Conservation (phyloP, 495 filamentous ascomycete species). For the Lasiosphaeria hispida region DNA sequence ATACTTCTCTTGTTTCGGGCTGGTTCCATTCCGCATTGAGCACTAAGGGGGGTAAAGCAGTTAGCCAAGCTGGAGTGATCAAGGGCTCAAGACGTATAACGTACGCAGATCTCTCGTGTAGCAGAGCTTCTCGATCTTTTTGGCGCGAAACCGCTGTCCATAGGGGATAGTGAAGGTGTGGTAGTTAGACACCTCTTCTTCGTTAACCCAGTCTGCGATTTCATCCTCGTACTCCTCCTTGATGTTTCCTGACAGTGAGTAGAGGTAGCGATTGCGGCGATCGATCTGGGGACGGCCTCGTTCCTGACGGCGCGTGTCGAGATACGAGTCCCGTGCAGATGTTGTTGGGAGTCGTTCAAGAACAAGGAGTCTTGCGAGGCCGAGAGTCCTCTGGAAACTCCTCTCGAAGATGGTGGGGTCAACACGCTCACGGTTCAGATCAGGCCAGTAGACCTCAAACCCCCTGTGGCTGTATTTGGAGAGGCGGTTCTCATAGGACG, state of each 20-base stretch:
- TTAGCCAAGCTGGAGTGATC: background rate
- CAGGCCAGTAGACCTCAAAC: slow-evolving; percentile 77
- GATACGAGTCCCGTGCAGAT: slow-evolving; percentile 62
- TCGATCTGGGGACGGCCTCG: slow-evolving; percentile 57
- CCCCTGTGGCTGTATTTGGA: slow-evolving; percentile 82
- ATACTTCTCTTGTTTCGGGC: slow-evolving; percentile 63
- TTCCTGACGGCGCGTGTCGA: slow-evolving; percentile 62
- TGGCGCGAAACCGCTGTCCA: slow-evolving; percentile 64
- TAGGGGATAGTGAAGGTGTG: slow-evolving; percentile 79
- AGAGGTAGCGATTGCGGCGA: slow-evolving; percentile 25
- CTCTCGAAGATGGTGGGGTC: slow-evolving; percentile 85
- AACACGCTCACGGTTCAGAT: slow-evolving; percentile 66
- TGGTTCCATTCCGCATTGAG: slow-evolving; percentile 86
- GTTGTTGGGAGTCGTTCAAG: slow-evolving; percentile 70
- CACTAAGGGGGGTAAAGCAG: slow-evolving; percentile 37
- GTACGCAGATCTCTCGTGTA: slow-evolving; percentile 69
- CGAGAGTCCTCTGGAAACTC: slow-evolving; percentile 68
- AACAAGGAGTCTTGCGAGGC: slow-evolving; percentile 77
- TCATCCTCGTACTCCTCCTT: slow-evolving; percentile 73
- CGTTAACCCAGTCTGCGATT: slow-evolving; percentile 74
- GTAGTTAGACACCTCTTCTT: slow-evolving; percentile 72
- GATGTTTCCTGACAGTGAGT: slow-evolving; percentile 55
- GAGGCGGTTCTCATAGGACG: slow-evolving; percentile 83
- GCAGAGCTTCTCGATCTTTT: slow-evolving; percentile 72
- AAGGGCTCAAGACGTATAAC: slow-evolving; percentile 4